Evolutionary conservation across 306 rosid species (phyloP).

Genomic region (Vachellia pachyceras): DNA sequence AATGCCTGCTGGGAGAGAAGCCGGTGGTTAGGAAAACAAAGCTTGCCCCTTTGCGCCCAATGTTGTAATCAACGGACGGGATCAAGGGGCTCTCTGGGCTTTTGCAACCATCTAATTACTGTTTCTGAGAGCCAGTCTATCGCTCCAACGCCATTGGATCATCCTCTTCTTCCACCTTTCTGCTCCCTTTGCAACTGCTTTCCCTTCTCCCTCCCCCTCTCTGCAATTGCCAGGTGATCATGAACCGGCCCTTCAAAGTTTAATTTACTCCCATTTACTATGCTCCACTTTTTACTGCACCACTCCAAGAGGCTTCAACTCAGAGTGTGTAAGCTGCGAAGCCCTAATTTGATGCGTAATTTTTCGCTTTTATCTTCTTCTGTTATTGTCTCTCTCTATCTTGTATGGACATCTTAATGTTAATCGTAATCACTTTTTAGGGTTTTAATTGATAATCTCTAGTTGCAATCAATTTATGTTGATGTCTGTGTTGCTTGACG

Average conservation of each 20-base stretch:
- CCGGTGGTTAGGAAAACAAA: slow-evolving; percentile 28
- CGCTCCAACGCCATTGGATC: slow-evolving; percentile 2
- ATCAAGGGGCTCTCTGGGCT: slow-evolving; percentile 20
- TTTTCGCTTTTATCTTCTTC: background rate
- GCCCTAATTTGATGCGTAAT: slow-evolving; percentile 40
- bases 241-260: background rate
- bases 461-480: slow-evolving; percentile 26
- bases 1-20: background rate
- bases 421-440: background rate
- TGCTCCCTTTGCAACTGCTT: background rate
- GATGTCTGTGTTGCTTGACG: background rate
- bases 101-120: slow-evolving; percentile 22
- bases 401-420: background rate
- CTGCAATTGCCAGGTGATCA: slow-evolving; percentile 2
- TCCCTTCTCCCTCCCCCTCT: background rate
- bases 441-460: slow-evolving; percentile 19
- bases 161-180: background rate
- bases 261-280: slow-evolving; percentile 7
- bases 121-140: slow-evolving; percentile 33
- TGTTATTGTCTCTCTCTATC: background rate
- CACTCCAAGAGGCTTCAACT: slow-evolving; percentile 20
- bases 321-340: slow-evolving; percentile 35
- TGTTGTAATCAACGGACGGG: slow-evolving; percentile 51
- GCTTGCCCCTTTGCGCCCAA: slow-evolving; percentile 31
- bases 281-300: slow-evolving; percentile 6